Evolutionary conservation across 2,329 filamentous ascomycete species (phyloP).

Genomic region (Aspergillus tubingensis): DNA sequence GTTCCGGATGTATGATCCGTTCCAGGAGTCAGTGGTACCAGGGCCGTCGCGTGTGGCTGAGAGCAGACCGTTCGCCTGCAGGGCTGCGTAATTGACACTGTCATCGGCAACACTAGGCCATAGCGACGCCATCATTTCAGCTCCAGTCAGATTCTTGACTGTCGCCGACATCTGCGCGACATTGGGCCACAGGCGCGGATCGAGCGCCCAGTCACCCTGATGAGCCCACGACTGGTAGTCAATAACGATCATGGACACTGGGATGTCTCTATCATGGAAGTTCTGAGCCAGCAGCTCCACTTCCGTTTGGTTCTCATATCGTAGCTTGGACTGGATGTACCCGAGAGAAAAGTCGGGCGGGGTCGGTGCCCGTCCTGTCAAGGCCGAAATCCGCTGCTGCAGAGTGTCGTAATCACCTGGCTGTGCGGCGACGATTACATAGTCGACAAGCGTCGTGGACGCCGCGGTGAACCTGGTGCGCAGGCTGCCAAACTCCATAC

Average conservation of each 20-base stretch:
- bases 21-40: slow-evolving; percentile 57
- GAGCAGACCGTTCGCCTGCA: slow-evolving; percentile 60
- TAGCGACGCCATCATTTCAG: slow-evolving; percentile 67
- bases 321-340: slow-evolving; percentile 65
- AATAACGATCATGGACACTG: slow-evolving; percentile 63
- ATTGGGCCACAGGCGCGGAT: slow-evolving; percentile 62
- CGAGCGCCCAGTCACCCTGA: slow-evolving; percentile 67
- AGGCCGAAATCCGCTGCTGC: slow-evolving; percentile 54
- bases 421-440: slow-evolving; percentile 58
- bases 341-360: slow-evolving; percentile 67
- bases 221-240: slow-evolving; percentile 67
- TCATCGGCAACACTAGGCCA: slow-evolving; percentile 64
- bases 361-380: slow-evolving; percentile 59
- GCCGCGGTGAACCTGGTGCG: slow-evolving; percentile 59
- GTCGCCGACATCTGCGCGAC: slow-evolving; percentile 63
- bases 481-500: slow-evolving; percentile 60
- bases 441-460: slow-evolving; percentile 59
- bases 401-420: slow-evolving; percentile 55
- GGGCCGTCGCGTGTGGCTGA: slow-evolving; percentile 60
- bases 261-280: slow-evolving; percentile 56
- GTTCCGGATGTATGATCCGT: slow-evolving; percentile 59
- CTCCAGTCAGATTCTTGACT: slow-evolving; percentile 53
- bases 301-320: slow-evolving; percentile 65
- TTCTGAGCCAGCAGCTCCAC: slow-evolving; percentile 58
- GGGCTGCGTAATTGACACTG: slow-evolving; percentile 60